These are phyloP conservation scores for Arabis hirsuta DNA, from an alignment of 345 rosid species.

Conservation along the genomic window DNA sequence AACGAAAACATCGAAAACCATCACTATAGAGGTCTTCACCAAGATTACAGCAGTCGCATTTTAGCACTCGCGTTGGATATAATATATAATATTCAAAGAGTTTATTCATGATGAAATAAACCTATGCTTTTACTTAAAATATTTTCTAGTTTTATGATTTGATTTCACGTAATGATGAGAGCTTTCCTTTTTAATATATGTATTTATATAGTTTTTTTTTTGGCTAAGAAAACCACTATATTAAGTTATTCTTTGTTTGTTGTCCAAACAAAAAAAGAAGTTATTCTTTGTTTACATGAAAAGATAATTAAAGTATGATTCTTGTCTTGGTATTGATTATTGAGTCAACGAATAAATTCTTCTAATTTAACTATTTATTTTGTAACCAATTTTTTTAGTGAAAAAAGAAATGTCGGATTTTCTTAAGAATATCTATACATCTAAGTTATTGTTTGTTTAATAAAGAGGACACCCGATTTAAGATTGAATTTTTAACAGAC, in stretches of 20 bases:
- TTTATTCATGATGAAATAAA: not conserved
- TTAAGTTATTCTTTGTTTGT: constrained; percentile 22
- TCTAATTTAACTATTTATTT: not conserved
- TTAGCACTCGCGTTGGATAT: not conserved
- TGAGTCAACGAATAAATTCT: constrained; percentile 7
- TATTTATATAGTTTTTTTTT: not conserved
- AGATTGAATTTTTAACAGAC: no score
- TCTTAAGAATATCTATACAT: no score
- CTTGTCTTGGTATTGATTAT: not conserved
- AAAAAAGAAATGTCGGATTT: constrained; percentile 15
- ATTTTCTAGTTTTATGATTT: not conserved
- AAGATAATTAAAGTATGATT: not conserved
- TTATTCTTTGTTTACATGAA: constrained; percentile 19
- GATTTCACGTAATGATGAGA: not conserved
- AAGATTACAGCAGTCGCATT: constrained; percentile 6
- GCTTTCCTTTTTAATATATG: not conserved
- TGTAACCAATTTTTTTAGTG: not conserved
- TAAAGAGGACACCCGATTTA: no score
- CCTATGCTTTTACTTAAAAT: not conserved
- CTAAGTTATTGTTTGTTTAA: no score
- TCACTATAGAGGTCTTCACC: not conserved
- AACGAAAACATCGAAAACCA: constrained; percentile 12
- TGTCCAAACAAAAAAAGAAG: no score
- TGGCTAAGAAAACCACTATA: not conserved
- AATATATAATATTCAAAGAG: not conserved